Evolutionary conservation across 2,329 filamentous ascomycete genomes (phyloP).

Genomic region (Fusarium penzigii): DNA sequence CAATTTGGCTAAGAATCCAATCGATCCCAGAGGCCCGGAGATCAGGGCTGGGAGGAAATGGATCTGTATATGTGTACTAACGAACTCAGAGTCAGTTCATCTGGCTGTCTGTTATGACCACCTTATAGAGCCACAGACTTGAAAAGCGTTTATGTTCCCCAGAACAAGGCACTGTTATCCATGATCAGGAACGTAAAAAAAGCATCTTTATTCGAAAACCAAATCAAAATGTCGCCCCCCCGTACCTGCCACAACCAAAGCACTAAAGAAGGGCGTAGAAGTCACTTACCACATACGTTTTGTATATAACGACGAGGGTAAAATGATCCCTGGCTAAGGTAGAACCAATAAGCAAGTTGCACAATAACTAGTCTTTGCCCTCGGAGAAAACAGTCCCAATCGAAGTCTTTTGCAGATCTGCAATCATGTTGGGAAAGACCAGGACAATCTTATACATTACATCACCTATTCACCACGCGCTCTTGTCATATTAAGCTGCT

Average conservation of each 20-base stretch:
- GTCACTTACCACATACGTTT: slow-evolving; percentile 73
- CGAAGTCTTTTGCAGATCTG: slow-evolving; percentile 54
- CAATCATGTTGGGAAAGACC: slow-evolving; percentile 76
- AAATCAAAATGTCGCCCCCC: slow-evolving; percentile 73
- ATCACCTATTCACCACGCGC: slow-evolving; percentile 64
- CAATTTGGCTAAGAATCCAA: slow-evolving; percentile 59
- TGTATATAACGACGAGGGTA: slow-evolving; percentile 77
- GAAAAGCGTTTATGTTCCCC: slow-evolving; percentile 62
- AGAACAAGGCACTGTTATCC: slow-evolving; percentile 75
- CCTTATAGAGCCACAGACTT: slow-evolving; percentile 67
- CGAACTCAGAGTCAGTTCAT: slow-evolving; percentile 56
- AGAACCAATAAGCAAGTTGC: slow-evolving; percentile 75
- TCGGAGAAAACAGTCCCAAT: slow-evolving; percentile 46
- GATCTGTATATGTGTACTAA: slow-evolving; percentile 60
- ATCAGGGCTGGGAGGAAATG: slow-evolving; percentile 57
- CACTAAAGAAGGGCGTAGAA: slow-evolving; percentile 66
- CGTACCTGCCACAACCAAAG: slow-evolving; percentile 61
- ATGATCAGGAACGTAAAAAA: slow-evolving; percentile 64
- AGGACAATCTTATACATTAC: slow-evolving; percentile 65
- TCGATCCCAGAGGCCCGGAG: slow-evolving; percentile 55
- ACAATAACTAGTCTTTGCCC: slow-evolving; percentile 55
- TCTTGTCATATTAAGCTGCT: slow-evolving; percentile 78
- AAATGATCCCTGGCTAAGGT: slow-evolving; percentile 73
- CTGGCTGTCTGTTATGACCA: slow-evolving; percentile 70
- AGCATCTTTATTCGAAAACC: slow-evolving; percentile 78